These are phyloP conservation scores for Lanmaoa rubissima DNA, from an alignment of 768 basidiomycete species.

Conservation along the genomic window DNA sequence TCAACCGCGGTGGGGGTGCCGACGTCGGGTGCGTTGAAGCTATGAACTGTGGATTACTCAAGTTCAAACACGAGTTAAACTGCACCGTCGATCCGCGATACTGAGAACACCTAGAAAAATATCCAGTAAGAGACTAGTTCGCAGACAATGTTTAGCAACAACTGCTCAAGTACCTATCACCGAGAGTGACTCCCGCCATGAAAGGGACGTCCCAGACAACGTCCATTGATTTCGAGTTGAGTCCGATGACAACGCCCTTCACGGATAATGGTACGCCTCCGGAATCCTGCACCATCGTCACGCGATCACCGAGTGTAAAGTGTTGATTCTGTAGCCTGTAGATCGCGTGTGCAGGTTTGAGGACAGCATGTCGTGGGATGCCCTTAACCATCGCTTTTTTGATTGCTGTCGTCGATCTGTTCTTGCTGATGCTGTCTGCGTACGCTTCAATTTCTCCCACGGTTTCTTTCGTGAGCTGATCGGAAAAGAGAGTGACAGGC, in stretches of 20 bases:
- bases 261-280: slow-evolving; percentile 87
- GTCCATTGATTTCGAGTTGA: slow-evolving; percentile 87
- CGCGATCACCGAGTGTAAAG: slow-evolving; percentile 88
- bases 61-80: slow-evolving; percentile 85
- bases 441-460: slow-evolving; percentile 76
- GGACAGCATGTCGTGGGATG: slow-evolving; percentile 88
- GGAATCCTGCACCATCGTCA: slow-evolving; percentile 94
- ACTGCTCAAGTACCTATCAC: slow-evolving; percentile 57
- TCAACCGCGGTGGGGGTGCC: slow-evolving; percentile 46
- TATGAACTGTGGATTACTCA: slow-evolving; percentile 83
- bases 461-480: slow-evolving; percentile 88
- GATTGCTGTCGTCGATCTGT: slow-evolving; percentile 59
- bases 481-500: slow-evolving; percentile 87
- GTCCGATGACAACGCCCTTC: slow-evolving; percentile 91
- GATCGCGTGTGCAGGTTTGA: slow-evolving; percentile 88
- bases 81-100: slow-evolving; percentile 90
- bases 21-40: slow-evolving; percentile 65
- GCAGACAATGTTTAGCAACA: neutral
- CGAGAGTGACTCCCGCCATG: slow-evolving; percentile 86
- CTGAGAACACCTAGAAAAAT: slow-evolving; percentile 67
- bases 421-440: slow-evolving; percentile 64
- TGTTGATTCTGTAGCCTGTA: slow-evolving; percentile 88
- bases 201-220: slow-evolving; percentile 96
- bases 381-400: slow-evolving; percentile 93
- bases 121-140: neutral